Conservation (phyloP, 345 rosid genomes). For the Gossypioides kirkii region DNA sequence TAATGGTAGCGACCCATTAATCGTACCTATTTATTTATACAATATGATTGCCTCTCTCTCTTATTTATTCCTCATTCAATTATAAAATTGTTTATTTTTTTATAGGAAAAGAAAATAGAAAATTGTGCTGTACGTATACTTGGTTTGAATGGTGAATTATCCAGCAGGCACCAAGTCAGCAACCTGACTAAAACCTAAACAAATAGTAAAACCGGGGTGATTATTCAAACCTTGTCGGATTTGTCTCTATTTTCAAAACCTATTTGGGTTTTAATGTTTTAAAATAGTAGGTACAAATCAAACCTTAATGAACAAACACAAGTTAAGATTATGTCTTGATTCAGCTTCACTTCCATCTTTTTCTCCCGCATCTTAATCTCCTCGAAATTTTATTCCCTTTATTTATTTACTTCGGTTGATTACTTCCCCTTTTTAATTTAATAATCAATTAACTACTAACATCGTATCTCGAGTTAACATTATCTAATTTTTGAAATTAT, state of each 20-base stretch:
- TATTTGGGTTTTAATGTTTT: neutral
- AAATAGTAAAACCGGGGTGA: neutral
- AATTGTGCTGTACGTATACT: neutral
- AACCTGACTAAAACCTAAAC: conserved; percentile 7
- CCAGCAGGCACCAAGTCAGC: conserved; percentile 6
- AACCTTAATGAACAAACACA: conserved; percentile 10
- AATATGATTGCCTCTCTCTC: neutral
- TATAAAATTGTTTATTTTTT: too few relatives aligned
- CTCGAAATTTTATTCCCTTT: conserved; percentile 22
- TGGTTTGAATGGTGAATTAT: conserved; percentile 24
- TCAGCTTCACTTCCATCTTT: conserved; percentile 9
- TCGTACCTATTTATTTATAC: neutral
- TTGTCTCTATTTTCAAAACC: neutral
- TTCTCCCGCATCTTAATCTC: conserved; percentile 41
- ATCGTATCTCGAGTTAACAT: neutral
- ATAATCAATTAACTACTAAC: neutral
- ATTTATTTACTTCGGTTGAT: conserved; percentile 18
- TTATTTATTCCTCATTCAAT: too few relatives aligned
- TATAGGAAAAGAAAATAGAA: too few relatives aligned
- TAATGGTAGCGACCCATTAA: too few relatives aligned
- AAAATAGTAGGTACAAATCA: conserved; percentile 13
- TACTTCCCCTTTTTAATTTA: neutral
- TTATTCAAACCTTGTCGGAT: conserved; percentile 16
- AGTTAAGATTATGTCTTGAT: conserved; percentile 25
- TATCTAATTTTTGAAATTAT: neutral